These are phyloP conservation scores for Gryganskiella cystojenkinii DNA, from an alignment of 192 early-diverging fungal genomes.

Conservation along the genomic window DNA sequence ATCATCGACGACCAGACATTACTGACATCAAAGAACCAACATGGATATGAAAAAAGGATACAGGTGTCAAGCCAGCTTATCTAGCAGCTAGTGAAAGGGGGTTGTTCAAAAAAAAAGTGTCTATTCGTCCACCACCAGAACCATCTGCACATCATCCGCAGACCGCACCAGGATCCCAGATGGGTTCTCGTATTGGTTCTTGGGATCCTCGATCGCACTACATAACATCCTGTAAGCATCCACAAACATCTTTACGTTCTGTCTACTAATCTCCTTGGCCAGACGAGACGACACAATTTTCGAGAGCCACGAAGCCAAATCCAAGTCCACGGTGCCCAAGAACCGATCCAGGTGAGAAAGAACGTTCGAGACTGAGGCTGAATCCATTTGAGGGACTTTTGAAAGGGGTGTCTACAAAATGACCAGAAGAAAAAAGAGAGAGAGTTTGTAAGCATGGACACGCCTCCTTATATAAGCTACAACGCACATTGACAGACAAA, in stretches of 20 bases:
- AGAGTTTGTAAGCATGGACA: conserved; percentile 4
- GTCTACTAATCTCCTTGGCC: conserved; percentile 60
- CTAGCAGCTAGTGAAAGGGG: no score
- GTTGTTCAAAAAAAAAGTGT: no score
- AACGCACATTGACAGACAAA: background rate
- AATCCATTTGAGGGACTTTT: conserved; percentile 60
- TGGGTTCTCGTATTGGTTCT: conserved; percentile 71
- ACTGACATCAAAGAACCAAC: no score
- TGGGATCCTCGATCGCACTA: conserved; percentile 66
- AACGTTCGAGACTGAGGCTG: conserved; percentile 56
- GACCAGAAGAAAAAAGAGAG: conserved; percentile 9
- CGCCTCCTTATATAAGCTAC: background rate
- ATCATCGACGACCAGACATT: no score
- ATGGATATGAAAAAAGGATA: no score
- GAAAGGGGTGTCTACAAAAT: conserved; percentile 68
- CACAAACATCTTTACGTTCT: conserved; percentile 68
- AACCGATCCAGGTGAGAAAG: conserved; percentile 76
- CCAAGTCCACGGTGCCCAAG: conserved; percentile 67
- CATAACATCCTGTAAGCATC: conserved; percentile 67
- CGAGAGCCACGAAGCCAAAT: conserved; percentile 64
- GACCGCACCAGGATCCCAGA: conserved; percentile 69
- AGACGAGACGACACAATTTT: conserved; percentile 58
- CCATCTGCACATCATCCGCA: conserved; percentile 79
- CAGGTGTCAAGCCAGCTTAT: no score
- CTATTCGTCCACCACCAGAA: conserved; percentile 55